Base-by-base conservation (phyloP, 495 filamentous ascomycete genomes). In the Penicillium mononematosum region DNA sequence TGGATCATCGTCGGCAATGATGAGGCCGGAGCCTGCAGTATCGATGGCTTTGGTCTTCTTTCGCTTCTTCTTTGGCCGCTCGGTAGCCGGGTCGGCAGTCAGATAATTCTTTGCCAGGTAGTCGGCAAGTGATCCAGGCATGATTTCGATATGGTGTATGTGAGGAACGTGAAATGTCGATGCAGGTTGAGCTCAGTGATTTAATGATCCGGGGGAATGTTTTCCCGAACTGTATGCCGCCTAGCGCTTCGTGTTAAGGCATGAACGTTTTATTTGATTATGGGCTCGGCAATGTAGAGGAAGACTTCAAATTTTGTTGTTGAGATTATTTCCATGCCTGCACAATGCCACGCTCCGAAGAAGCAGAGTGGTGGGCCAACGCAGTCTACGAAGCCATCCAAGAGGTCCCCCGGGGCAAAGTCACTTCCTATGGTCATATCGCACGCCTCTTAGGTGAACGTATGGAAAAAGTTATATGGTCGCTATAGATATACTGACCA, bases 51-150 rank as follows among this genome's bases (percentile, higher is more conserved):
- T 94, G 60, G 88, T 85, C 78, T 96, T 96, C 75, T 90, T 92
- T 66, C 86, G 88, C 66, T 92, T 91, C 68, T 88, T 86, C 25
- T 83, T 81, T 12, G 87, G 78, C 45, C 86, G 85, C 42, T 85
- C 75, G n/a, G 72, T 56, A 10, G 59, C 55, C 1, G 74, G 72
- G 69, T 93, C 90, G 31, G 90, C 88, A 5, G 82, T 90, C 36
- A 99, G 86, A 75, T 99, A 99, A 72, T 92, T 96, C 61, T 92
- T 88, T 51, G 94, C 92, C 49, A 99, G 87, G 72, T 98, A 99
- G 72, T 85, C 83, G 27, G 92, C 87, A 61, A 96, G 83, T 53
- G 86, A 82, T 63, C 66, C 66, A 1, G 66, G 61, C 66, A 69
- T 66, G 52, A 27, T 51, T 22, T 45, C 22, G 32, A 8, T 19